These are phyloP conservation scores for Nitzschia putrida DNA, from an alignment of 108 stramenopile genomes.

Conservation along the genomic window DNA sequence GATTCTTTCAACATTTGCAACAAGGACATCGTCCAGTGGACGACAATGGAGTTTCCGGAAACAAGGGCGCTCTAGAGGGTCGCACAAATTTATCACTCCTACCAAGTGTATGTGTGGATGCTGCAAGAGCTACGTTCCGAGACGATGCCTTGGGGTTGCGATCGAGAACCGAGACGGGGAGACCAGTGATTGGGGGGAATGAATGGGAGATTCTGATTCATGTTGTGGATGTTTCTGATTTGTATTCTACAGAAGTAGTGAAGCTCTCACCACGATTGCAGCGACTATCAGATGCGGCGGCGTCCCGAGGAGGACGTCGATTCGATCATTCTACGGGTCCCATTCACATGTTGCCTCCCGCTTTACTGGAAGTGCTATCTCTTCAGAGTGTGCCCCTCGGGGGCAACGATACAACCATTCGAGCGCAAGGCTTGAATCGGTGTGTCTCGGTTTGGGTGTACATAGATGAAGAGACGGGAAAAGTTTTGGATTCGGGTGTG, in stretches of 20 bases:
- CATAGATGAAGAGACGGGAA: constrained; percentile 78
- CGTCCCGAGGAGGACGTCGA: constrained; percentile 66
- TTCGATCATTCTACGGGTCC: constrained; percentile 83
- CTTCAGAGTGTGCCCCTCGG: constrained; percentile 34
- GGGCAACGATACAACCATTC: constrained; percentile 1
- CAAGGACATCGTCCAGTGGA: no score
- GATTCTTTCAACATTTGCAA: not conserved
- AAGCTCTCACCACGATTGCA: constrained; percentile 1
- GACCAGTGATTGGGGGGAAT: constrained; percentile 52
- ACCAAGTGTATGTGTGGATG: constrained; percentile 82
- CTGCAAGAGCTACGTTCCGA: constrained; percentile 70
- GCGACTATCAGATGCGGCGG: constrained; percentile 48
- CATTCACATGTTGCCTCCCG: constrained; percentile 79
- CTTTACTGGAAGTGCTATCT: constrained; percentile 61
- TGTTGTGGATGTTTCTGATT: constrained; percentile 82
- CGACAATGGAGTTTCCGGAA: not conserved
- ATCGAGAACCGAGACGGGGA: constrained; percentile 63
- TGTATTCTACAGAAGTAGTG: constrained; percentile 51
- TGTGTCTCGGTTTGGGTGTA: constrained; percentile 87
- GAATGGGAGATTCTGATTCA: constrained; percentile 85
- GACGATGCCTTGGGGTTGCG: constrained; percentile 87
- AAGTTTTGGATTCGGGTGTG: constrained; percentile 75
- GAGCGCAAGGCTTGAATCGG: constrained; percentile 39
- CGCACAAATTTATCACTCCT: constrained; percentile 62
- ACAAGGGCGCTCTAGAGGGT: constrained; percentile 31